Evolutionary conservation across 1,139 yeast species (phyloP).

Genomic region (Saccharomyces hybrid): DNA sequence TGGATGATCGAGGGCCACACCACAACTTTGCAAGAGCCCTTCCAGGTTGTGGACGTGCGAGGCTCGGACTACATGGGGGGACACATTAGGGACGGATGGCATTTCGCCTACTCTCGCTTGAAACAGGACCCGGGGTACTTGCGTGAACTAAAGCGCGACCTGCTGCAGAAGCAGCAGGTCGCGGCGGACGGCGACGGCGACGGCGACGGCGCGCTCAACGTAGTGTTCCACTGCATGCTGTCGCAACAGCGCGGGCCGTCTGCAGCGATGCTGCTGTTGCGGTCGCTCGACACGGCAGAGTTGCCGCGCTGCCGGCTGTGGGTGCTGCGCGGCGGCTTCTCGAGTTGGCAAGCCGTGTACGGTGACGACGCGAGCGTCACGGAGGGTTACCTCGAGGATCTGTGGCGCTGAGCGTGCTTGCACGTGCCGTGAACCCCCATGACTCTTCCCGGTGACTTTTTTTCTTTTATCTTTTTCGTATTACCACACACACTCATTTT

Average conservation of each 20-base stretch:
- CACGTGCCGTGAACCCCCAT: neutral
- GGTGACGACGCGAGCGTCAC: conserved; percentile 64
- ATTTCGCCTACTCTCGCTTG: conserved; percentile 22
- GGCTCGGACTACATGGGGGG: conserved; percentile 69
- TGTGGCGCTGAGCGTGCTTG: conserved; percentile 39
- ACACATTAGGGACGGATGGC: conserved; percentile 28
- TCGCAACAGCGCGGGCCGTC: conserved; percentile 90
- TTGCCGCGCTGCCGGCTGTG: conserved; percentile 47
- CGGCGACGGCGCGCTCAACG: conserved; percentile 36
- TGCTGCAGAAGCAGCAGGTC: conserved; percentile 32
- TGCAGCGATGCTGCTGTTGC: conserved; percentile 60
- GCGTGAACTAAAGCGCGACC: conserved; percentile 53
- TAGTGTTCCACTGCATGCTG: conserved; percentile 84
- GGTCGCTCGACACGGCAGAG: conserved; percentile 41
- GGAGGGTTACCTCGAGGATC: conserved; percentile 51
- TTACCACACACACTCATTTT: neutral
- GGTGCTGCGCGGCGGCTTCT: conserved; percentile 79
- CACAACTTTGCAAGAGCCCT: conserved; percentile 24
- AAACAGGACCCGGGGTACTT: conserved; percentile 65
- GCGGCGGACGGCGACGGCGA: conserved; percentile 3
- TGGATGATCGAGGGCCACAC: conserved; percentile 24
- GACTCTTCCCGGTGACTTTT: neutral
- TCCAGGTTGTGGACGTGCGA: conserved; percentile 77
- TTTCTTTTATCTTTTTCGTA: neutral
- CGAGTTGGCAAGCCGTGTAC: conserved; percentile 68